Evolutionary conservation across 805 yeast genomes (phyloP).

Genomic region (Yamadazyma akitaensis): DNA sequence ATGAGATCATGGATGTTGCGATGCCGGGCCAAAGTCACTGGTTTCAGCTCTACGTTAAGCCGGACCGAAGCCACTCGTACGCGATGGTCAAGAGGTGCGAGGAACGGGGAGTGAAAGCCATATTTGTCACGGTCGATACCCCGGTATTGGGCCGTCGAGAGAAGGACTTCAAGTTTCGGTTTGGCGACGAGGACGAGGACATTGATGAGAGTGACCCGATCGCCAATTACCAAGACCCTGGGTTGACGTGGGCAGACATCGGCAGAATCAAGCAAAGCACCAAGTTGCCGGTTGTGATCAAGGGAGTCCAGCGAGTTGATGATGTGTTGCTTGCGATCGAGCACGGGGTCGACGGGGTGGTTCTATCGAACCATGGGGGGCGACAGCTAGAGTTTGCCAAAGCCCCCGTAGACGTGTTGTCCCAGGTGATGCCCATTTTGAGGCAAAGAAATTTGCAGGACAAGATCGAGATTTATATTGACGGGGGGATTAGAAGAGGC

Average conservation of each 20-base stretch:
- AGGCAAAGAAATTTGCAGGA: conserved; percentile 45
- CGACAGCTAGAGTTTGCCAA: conserved; percentile 80
- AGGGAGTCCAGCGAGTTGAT: conserved; percentile 82
- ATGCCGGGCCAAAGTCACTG: conserved; percentile 33
- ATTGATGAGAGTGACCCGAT: conserved; percentile 7
- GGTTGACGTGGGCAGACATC: conserved; percentile 32
- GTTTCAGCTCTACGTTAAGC: conserved; percentile 48
- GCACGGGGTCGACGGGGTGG: conserved; percentile 72
- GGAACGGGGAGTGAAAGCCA: conserved; percentile 39
- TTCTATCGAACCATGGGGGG: conserved; percentile 87
- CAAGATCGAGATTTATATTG: conserved; percentile 52
- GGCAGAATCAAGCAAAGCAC: conserved; percentile 54
- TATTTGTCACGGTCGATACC: conserved; percentile 55
- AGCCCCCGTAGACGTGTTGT: conserved; percentile 72
- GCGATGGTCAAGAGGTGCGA: conserved; percentile 37
- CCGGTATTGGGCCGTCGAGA: conserved; percentile 54
- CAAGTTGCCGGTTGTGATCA: conserved; percentile 56
- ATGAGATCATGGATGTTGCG: conserved; percentile 36
- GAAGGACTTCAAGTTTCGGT: conserved; percentile 39
- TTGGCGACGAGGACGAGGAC: conserved; percentile 27
- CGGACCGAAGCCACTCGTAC: conserved; percentile 30
- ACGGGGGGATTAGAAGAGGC: conserved; percentile 70
- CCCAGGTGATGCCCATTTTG: conserved; percentile 60
- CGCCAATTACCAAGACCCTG: conserved; percentile 12
- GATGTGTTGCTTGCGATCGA: conserved; percentile 75